Evolutionary conservation across 139 green algal species (phyloP), one percentile per base, ranked within the genome.

Genomic region (Asterochloris erici): DNA sequence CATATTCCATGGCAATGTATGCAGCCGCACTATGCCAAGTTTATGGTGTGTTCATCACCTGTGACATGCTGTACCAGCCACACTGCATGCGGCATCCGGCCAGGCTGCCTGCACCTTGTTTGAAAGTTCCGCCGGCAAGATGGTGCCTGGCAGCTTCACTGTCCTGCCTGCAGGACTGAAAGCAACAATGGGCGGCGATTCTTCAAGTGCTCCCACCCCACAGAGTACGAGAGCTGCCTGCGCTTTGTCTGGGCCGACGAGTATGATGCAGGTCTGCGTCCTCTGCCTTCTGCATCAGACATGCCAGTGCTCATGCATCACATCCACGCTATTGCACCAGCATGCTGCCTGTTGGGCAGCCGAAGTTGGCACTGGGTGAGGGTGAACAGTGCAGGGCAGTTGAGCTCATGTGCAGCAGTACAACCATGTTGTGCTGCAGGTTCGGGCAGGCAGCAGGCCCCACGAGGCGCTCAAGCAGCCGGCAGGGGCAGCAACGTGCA

Each of bases 191-290:
- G 85, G n/a, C 81, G 87, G 23, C 17, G 74, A 19, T 91, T 91
- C 28, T 85, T 85, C 73, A 91, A 91, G 82, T 91, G 88, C 80
- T 47, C 81, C 15, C 79, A 85, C 27, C 26, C 69, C 11, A 78
- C 73, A 15, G 86, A 88, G 27, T 47, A 38, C 4, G 81, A 87
- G 29, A 17, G 27, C 21, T 90, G 87, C 38, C 68, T 90, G 15
- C 60, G 63, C 27, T 90, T 90, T 69, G 78, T 54, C 23, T 90
- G 87, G 87, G 84, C 77, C 54, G 87, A 90, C 68, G 82, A 90
- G 62, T 90, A 74, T 27, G 77, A 87, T 17, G 85, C 82, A 21
- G 47, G 80, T 29, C 63, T 23, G 27, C 63, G 63, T n/a, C 17
- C 64, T 63, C 47, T 66, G 6, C 24, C n/a, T 77, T 77, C 71